Evolutionary conservation across 305 asterid species (phyloP).

Genomic region (Striga hermonthica): DNA sequence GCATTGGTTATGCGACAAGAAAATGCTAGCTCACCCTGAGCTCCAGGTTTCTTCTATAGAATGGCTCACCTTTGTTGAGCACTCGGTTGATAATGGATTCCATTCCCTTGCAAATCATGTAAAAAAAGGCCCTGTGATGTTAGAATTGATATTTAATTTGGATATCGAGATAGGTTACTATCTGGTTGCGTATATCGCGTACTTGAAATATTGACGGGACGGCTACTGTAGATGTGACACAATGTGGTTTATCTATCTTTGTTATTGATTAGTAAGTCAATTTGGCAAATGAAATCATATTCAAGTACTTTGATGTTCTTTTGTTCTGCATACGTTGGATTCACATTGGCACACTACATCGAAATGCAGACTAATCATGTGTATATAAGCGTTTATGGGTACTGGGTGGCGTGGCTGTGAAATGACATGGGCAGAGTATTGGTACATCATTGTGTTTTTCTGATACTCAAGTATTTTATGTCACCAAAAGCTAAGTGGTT

Average conservation of each 20-base stretch:
- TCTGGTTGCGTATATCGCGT: not conserved
- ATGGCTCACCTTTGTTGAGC: slow-evolving; percentile 71
- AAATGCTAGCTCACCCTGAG: slow-evolving; percentile 42
- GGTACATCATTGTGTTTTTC: slow-evolving; percentile 9
- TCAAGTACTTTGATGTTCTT: not conserved
- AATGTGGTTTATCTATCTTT: slow-evolving; percentile 3
- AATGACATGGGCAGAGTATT: slow-evolving; percentile 17
- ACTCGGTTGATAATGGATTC: slow-evolving; percentile 64
- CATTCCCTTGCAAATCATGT: slow-evolving; percentile 69
- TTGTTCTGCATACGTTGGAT: slow-evolving; percentile 10
- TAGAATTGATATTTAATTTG: slow-evolving; percentile 10
- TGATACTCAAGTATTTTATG: not conserved
- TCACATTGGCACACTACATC: slow-evolving; percentile 4
- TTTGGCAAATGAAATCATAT: slow-evolving; percentile 1
- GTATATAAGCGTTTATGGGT: no score
- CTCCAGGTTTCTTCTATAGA: slow-evolving; percentile 59
- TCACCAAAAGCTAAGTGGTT: slow-evolving; percentile 13
- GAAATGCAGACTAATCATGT: not conserved
- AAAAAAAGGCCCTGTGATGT: slow-evolving; percentile 14
- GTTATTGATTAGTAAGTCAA: slow-evolving; percentile 6
- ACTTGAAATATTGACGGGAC: not conserved
- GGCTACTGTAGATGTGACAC: slow-evolving; percentile 3
- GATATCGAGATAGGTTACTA: slow-evolving; percentile 5
- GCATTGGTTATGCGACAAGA: slow-evolving; percentile 77
- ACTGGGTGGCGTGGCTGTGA: not conserved